Evolutionary conservation across 2,329 filamentous ascomycete genomes (phyloP), one percentile per base, ranked within the genome.

Genomic region (Neobulgaria alba): DNA sequence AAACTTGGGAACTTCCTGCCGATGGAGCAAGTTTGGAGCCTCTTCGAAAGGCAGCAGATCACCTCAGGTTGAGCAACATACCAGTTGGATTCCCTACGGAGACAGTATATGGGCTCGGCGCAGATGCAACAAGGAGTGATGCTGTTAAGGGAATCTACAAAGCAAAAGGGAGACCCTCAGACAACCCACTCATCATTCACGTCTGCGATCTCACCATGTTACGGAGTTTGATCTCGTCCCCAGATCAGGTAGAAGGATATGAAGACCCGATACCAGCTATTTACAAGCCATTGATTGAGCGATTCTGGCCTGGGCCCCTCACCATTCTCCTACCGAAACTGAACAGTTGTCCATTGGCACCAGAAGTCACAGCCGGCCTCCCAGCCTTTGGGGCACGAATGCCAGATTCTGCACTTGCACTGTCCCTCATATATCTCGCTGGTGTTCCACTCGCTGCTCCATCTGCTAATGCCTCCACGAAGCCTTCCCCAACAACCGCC

Each of bases 71-170:
- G 23, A 49, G 42, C 18, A 49, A 33, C 3, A 61, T 67, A 26
- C 92, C 92, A 3, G 87, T 98, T 35, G 92, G 86, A 1, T 98
- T 98, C 59, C 92, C 92, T 1, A 98, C 92, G 0, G 92, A 98
- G 65, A 98, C 92, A 0, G 92, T 98, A 1, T 98, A 98, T 60
- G 92, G 92, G 0, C 73, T 98, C 5, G 92, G 88, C n/a, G 92
- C 92, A 10, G 92, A 96, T 65, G 92, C 92, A 9, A 96, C 89
- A 18, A 77, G 87, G 54, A 87, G 81, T 55, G 70, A 67, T 17
- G 84, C 90, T 2, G 90, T 96, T 5, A 79, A 74, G 57, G 89
- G 88, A n/a, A 98, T 98, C 51, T 98, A 92, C 62, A 72, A 77
- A 16, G 88, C 86, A 38, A 98, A 98, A 65, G 84, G 87, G 41